Conservation (phyloP, 225 moss, liverwort and hornwort species). For the Sphagnum contortum region DNA sequence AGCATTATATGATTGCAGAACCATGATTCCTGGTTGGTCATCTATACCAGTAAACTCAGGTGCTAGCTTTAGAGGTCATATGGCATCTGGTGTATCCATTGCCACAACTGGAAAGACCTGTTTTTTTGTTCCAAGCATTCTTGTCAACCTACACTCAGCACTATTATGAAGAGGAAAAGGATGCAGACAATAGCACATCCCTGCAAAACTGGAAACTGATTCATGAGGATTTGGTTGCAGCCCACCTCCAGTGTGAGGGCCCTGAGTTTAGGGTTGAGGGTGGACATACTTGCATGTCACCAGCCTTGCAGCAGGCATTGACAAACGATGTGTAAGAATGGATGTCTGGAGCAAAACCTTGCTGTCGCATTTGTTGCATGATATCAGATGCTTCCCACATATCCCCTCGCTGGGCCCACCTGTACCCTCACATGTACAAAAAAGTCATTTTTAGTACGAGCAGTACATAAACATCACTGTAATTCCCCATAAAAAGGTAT, state of each 20-base stretch:
- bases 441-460: too few species aligned
- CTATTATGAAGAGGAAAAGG: background rate
- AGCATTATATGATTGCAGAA: too few species aligned
- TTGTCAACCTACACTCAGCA: background rate
- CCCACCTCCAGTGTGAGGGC: too few species aligned
- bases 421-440: slow-evolving; percentile 9
- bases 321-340: slow-evolving; percentile 69
- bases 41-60: too few species aligned
- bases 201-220: background rate
- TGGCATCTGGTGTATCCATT: too few species aligned
- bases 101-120: too few species aligned
- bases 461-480: too few species aligned
- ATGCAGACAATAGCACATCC: background rate
- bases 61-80: too few species aligned
- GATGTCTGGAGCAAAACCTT: slow-evolving; percentile 60
- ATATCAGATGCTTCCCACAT: slow-evolving; percentile 83
- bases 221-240: background rate
- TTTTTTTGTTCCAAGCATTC: too few species aligned
- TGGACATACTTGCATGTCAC: slow-evolving; percentile 59
- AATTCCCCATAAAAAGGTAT: background rate
- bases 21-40: too few species aligned
- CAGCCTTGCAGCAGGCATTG: slow-evolving; percentile 80
- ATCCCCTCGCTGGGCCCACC: slow-evolving; percentile 84
- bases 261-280: too few species aligned
- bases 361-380: slow-evolving; percentile 70